Conservation (phyloP, 805 yeast genomes). For the Nakazawaea molendinolei region DNA sequence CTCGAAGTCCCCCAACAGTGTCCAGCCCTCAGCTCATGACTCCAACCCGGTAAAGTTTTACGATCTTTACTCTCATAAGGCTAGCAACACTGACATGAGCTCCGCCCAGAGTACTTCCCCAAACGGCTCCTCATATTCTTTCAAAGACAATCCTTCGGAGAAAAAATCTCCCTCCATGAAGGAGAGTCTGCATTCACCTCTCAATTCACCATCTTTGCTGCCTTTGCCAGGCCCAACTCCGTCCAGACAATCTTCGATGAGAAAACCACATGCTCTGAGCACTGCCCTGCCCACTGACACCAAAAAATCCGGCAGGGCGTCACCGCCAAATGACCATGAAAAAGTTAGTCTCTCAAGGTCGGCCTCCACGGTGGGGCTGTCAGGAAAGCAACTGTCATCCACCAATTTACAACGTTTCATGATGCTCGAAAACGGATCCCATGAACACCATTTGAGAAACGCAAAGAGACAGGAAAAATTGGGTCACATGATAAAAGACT, state of each 20-base stretch:
- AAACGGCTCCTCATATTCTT: not conserved
- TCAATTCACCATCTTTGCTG: constrained; percentile 8
- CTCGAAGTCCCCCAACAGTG: too few species aligned
- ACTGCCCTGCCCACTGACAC: not conserved
- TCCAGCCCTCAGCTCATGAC: too few species aligned
- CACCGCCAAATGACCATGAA: constrained; percentile 2
- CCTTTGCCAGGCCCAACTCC: constrained; percentile 7
- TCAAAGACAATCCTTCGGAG: constrained; percentile 1
- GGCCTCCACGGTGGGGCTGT: constrained; percentile 13
- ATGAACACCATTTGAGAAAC: constrained; percentile 72
- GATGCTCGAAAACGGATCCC: constrained; percentile 62
- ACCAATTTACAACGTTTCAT: constrained; percentile 53
- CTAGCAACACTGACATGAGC: too few species aligned
- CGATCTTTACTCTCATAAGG: too few species aligned
- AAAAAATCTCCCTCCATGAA: constrained; percentile 1
- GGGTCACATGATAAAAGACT: constrained; percentile 66
- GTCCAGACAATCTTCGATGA: constrained; percentile 12
- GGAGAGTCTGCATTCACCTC: constrained; percentile 11
- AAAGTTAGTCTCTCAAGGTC: constrained; percentile 14
- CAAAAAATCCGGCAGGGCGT: constrained; percentile 3
- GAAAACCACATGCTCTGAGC: constrained; percentile 8
- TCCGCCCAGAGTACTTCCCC: too few species aligned
- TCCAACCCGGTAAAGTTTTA: too few species aligned
- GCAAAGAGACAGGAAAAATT: constrained; percentile 76
- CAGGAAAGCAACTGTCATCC: not conserved